phyloP scores from a whole-genome alignment of 805 yeast genomes.

The Nakazawaea sp. region DNA sequence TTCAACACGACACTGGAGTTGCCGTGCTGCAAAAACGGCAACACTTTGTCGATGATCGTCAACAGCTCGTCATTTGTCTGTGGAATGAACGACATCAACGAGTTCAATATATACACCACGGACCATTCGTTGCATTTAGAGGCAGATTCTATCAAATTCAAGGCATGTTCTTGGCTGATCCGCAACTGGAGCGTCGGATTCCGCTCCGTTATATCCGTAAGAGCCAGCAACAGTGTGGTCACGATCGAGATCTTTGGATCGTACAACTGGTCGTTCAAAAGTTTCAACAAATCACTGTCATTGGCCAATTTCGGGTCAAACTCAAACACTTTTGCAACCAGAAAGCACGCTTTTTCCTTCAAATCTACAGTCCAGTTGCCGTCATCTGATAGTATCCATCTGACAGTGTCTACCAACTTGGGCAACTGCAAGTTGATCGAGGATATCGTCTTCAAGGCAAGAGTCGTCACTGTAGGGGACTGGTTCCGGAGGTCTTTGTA shows the following conservation, averaged over 20 bases:
- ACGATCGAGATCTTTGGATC: conserved; percentile 58
- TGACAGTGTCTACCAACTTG: conserved; percentile 25
- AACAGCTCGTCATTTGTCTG: conserved; percentile 59
- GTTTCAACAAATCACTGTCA: conserved; percentile 34
- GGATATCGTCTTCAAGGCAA: conserved; percentile 60
- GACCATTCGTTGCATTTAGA: conserved; percentile 62
- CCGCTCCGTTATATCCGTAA: conserved; percentile 57
- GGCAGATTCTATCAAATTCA: conserved; percentile 31
- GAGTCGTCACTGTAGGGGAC: conserved; percentile 43
- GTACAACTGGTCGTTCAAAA: conserved; percentile 43
- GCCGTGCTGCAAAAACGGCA: conserved; percentile 73
- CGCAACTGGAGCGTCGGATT: conserved; percentile 42
- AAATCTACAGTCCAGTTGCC: conserved; percentile 49
- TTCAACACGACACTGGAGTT: conserved; percentile 79
- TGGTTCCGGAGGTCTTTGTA: conserved; percentile 35
- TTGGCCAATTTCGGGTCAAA: conserved; percentile 40
- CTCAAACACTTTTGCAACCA: conserved; percentile 62
- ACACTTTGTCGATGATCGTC: conserved; percentile 51
- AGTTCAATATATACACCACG: conserved; percentile 58
- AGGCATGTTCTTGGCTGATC: conserved; percentile 43
- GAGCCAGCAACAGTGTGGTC: conserved; percentile 63
- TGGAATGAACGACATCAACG: conserved; percentile 67
- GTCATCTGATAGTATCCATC: conserved; percentile 18
- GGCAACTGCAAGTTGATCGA: conserved; percentile 43
- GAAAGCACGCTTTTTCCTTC: conserved; percentile 62